Percentiles rank a stretch among this genome's conserved stretches.
These are phyloP conservation scores for Echinochloa phyllopogon DNA, from an alignment of 176 grass and related monocot genomes.

Conservation along the genomic window DNA sequence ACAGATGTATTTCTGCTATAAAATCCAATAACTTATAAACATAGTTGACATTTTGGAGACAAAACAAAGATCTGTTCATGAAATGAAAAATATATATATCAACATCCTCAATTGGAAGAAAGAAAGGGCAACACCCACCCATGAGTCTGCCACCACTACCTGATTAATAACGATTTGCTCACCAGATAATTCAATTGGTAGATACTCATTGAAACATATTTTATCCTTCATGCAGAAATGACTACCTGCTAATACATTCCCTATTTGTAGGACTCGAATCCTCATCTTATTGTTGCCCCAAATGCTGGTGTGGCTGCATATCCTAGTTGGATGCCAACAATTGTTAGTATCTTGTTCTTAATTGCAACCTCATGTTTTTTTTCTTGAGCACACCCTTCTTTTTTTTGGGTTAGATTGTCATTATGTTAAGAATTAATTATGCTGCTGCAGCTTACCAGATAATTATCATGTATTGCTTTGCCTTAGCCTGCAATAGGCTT, in stretches of 20 bases:
- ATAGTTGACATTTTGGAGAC: not conserved
- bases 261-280: slow-evolving; percentile 67
- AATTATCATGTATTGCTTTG: not conserved
- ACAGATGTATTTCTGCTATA: slow-evolving; percentile 13
- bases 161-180: not conserved
- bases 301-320: slow-evolving; percentile 98
- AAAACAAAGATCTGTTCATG: not conserved
- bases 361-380: not conserved
- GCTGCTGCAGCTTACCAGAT: not conserved
- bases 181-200: slow-evolving; percentile 6
- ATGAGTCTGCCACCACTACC: not conserved
- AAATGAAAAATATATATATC: not conserved
- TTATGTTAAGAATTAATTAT: slow-evolving; percentile 8
- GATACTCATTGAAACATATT: slow-evolving; percentile 12
- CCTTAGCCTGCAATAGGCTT: slow-evolving; percentile 4
- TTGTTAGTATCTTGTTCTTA: slow-evolving; percentile 63
- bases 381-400: not conserved
- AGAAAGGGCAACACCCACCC: not conserved
- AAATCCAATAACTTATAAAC: slow-evolving; percentile 21
- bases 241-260: slow-evolving; percentile 42
- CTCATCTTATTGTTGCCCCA: slow-evolving; percentile 80
- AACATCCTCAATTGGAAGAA: not conserved
- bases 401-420: too few species aligned
- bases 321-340: slow-evolving; percentile 85
- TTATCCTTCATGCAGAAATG: not conserved